Conservation (phyloP, 129 eudicot genomes). For the Helianthus tuberosus region DNA sequence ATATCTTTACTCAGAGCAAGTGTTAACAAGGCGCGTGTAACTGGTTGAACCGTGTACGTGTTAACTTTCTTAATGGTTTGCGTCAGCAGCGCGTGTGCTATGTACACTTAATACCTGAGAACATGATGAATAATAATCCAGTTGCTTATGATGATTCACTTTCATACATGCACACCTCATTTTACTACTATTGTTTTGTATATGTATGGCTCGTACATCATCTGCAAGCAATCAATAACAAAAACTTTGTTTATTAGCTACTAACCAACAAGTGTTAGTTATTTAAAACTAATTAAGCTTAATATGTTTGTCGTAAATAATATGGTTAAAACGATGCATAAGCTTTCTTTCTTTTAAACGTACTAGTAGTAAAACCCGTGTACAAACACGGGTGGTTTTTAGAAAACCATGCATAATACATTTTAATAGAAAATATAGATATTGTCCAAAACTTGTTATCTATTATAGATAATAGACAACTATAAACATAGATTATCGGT, state of each 20-base stretch:
- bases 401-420: no score
- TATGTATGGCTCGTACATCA: background rate
- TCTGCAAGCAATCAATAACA: background rate
- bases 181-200: background rate
- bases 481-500: no score
- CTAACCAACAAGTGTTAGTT: no score
- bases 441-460: no score
- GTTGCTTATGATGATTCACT: slow-evolving; percentile 9
- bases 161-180: background rate
- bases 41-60: slow-evolving; percentile 2
- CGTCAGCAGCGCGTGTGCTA: background rate
- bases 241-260: background rate
- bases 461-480: no score
- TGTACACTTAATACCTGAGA: background rate
- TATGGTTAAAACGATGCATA: no score
- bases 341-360: no score
- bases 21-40: slow-evolving; percentile 47
- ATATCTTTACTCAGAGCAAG: slow-evolving; percentile 67
- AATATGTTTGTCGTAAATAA: no score
- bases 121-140: slow-evolving; percentile 20
- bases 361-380: no score
- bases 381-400: no score
- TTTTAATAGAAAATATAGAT: no score
- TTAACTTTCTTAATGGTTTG: background rate
- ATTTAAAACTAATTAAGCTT: no score